These are phyloP conservation scores for Colletotrichum camelliae DNA, from an alignment of 2,329 filamentous ascomycete species.

Conservation along the genomic window DNA sequence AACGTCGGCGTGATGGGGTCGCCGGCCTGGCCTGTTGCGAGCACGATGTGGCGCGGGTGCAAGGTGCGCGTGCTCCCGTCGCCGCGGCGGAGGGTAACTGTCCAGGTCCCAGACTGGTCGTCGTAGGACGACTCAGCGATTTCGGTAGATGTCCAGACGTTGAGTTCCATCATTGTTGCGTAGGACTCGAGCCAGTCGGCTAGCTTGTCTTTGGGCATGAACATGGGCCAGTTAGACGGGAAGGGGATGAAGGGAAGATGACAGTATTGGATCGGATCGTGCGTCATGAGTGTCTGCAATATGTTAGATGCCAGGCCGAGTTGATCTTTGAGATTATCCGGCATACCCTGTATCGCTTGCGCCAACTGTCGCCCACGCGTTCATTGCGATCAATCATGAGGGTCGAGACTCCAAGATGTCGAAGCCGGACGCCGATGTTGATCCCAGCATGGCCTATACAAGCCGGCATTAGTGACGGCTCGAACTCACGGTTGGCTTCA, in stretches of 20 bases:
- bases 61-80: slow-evolving; percentile 58
- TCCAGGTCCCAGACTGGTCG: slow-evolving; percentile 57
- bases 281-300: slow-evolving; percentile 65
- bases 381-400: slow-evolving; percentile 65
- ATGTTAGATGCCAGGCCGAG: not conserved
- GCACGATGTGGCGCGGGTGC: slow-evolving; percentile 67
- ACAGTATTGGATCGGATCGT: slow-evolving; percentile 69
- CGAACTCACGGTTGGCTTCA: not conserved
- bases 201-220: slow-evolving; percentile 75
- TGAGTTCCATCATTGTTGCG: slow-evolving; percentile 68
- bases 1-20: slow-evolving; percentile 65
- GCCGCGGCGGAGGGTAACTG: slow-evolving; percentile 47
- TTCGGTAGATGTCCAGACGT: slow-evolving; percentile 66
- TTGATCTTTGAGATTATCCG: not conserved
- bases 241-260: slow-evolving; percentile 70
- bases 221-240: slow-evolving; percentile 70
- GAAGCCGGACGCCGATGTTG: slow-evolving; percentile 61
- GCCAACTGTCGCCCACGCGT: slow-evolving; percentile 69
- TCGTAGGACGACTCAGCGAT: slow-evolving; percentile 56
- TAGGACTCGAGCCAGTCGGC: slow-evolving; percentile 73
- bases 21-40: slow-evolving; percentile 72
- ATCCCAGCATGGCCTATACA: slow-evolving; percentile 62
- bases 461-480: not conserved
- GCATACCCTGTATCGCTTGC: slow-evolving; percentile 54
- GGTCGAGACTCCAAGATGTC: slow-evolving; percentile 60